Evolutionary conservation across 352 stramenopile genomes (phyloP), one percentile per base, ranked within the genome.

Genomic region (Phytophthora ramorum): DNA sequence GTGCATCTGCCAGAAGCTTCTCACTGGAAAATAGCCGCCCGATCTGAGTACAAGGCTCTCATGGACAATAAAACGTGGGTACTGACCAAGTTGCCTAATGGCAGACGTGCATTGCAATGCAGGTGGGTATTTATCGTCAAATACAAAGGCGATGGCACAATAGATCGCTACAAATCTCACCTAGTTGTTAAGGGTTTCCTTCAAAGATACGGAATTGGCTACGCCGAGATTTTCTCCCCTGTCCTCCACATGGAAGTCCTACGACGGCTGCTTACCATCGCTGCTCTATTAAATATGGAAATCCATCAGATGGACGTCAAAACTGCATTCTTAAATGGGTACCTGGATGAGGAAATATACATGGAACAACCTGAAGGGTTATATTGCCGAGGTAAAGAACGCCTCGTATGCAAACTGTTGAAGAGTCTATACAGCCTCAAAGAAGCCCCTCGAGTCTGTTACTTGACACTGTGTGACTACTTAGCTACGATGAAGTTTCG

Each of bases 221-320:
- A 46, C n/a, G 40, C 26, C 40, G 49, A 57, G 10, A 46, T 46
- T 28, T 56, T 56, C 49, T 56, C 30, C 9, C 30, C 19, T 3
- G 49, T 56, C 9, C 37, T 56, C 34, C 49, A 20, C 16, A 46
- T 56, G 49, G 49, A 46, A 13, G 34, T 56, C 19, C 17, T 56
- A 22, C 49, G 34, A 13, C 24, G 63, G 0, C 60, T 68, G 0
- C 51, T 57, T 4, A 43, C 60, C 6, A 62, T 68, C 34, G 41
- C 41, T 26, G 44, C 60, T 10, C 41, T 62, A 43, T 22, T 57
- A 2, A 34, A 68, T 24, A 38, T 48, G 32, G 51, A 63, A 44
- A 62, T 68, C 13, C 41, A 68, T 46, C 49, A 56, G 43, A 68
- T 63, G 51, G 60, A 63, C 53, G 60, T 63, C 5, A 68, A 62